Base-by-base conservation (phyloP, 1,284 basidiomycete genomes). In the Anthracocystis setariae region DNA sequence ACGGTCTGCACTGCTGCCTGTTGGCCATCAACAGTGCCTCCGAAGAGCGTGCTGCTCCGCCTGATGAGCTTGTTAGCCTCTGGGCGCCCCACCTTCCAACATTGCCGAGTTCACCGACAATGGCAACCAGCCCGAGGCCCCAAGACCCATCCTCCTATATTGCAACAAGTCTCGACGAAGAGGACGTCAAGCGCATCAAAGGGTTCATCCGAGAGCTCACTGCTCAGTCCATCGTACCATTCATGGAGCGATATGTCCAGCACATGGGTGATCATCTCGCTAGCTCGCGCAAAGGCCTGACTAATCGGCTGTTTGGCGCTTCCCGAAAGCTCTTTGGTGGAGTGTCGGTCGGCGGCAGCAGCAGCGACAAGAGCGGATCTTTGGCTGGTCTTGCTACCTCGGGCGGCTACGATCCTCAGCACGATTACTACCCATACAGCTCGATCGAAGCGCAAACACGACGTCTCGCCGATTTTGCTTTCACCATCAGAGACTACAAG, bases 241-340 rank as follows among this genome's bases (percentile, higher is more conserved):
- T 92, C 90, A 94, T 98, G 92, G 95, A 98, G 84, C 91, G 91
- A 73, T 90, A 90, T 78, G 90, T 96, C 1, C 82, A 93, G 45
- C 92, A 96, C 61, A 96, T 93, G 91, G 96, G 96, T 81, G 95
- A 98, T 85, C 87, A 78, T 86, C 94, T 91, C 78, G 89, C 90
- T 18, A 91, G 91, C 17, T 92, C 90, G 21, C 88, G 93, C 46
- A 87, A 92, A 33, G 87, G 96, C 12, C 90, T 97, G 21, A 96
- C 95, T 3, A 90, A 93, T 38, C 88, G 93, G 32, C 84, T 98
- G 3, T 76, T 81, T 21, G 79, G 81, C 21, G 87, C 86, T 0
- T 85, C 86, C 0, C 68, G 86, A 12, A 86, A 86, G 65, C 84
- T 87, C 29, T 87, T 87, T 61, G 84, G 83, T 20, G 50, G 60